These are phyloP conservation scores for Penicillium sp. DNA, from an alignment of 2,329 filamentous ascomycete genomes.

Conservation along the genomic window DNA sequence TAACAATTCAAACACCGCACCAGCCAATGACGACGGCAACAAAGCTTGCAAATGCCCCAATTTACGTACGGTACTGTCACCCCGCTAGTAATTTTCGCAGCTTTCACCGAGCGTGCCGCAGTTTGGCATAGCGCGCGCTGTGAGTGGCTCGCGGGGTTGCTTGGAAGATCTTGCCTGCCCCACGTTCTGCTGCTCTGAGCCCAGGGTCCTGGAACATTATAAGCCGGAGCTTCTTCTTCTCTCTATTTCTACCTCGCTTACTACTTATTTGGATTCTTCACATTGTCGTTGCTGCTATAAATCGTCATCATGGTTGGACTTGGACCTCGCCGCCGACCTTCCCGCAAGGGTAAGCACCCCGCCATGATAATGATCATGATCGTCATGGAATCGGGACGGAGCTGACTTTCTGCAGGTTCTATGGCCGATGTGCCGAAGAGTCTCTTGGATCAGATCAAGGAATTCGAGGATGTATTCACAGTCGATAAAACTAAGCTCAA, in stretches of 20 bases:
- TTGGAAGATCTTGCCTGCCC: not conserved
- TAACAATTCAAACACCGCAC: not conserved
- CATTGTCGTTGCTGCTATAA: not conserved
- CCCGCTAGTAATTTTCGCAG: conserved; percentile 13
- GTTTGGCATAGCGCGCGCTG: not conserved
- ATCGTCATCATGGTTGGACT: conserved; percentile 59
- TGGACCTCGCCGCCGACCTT: conserved; percentile 61
- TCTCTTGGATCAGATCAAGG: conserved; percentile 74
- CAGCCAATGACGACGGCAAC: not conserved
- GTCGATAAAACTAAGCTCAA: conserved; percentile 78
- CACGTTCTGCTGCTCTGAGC: conserved; percentile 4
- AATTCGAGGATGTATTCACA: conserved; percentile 78
- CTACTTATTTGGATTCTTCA: not conserved
- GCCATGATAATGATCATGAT: not conserved
- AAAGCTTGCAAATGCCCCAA: not conserved
- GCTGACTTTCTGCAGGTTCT: conserved; percentile 57
- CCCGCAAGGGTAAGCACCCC: conserved; percentile 65
- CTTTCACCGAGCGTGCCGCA: conserved; percentile 20
- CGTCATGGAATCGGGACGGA: not conserved
- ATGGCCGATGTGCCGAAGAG: conserved; percentile 87
- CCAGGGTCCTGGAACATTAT: not conserved
- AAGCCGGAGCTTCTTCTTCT: not conserved
- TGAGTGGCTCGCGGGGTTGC: too few species aligned
- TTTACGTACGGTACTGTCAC: not conserved
- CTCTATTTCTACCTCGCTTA: not conserved